Percentiles rank a stretch among this genome's conserved stretches.
Evolutionary conservation across 768 basidiomycete genomes (phyloP).

Genomic region (Amanita fuliginea): DNA sequence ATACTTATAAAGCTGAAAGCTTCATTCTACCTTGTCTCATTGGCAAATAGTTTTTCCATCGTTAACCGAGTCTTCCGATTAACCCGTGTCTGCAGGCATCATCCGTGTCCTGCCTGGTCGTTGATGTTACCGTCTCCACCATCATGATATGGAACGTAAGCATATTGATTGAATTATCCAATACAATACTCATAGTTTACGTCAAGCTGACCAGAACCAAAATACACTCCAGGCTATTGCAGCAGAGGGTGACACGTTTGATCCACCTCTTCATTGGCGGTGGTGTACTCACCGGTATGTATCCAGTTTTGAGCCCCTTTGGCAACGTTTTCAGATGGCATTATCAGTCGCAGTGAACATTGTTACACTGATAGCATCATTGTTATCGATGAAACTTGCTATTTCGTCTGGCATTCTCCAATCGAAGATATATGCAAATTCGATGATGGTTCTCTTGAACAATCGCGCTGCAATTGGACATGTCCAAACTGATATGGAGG

Average conservation of each 20-base stretch:
- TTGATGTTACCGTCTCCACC: slow-evolving; percentile 19
- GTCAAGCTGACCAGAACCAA: slow-evolving; percentile 15
- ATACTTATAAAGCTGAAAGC: not conserved
- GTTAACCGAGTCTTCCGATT: not conserved
- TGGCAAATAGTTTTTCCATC: not conserved
- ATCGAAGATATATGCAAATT: slow-evolving; percentile 24
- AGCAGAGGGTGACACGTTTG: slow-evolving; percentile 16
- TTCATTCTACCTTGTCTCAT: not conserved
- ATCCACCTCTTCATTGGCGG: slow-evolving; percentile 24
- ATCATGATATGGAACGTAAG: slow-evolving; percentile 23
- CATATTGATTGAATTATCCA: not conserved
- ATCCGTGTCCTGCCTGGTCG: slow-evolving; percentile 18
- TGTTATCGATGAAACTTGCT: slow-evolving; percentile 14
- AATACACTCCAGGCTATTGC: slow-evolving; percentile 15
- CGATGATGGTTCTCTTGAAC: slow-evolving; percentile 22
- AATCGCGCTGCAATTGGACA: slow-evolving; percentile 14
- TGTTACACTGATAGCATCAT: slow-evolving; percentile 17
- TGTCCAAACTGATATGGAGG: too few species aligned
- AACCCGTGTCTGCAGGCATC: slow-evolving; percentile 10
- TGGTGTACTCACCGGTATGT: slow-evolving; percentile 19
- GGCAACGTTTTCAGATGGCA: not conserved
- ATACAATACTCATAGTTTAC: not conserved
- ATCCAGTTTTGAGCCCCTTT: not conserved
- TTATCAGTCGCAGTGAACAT: slow-evolving; percentile 19
- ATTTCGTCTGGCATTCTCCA: slow-evolving; percentile 21